Evolutionary conservation across 2,329 filamentous ascomycete species (phyloP).

Genomic region (Ophiostoma himal-ulmi): DNA sequence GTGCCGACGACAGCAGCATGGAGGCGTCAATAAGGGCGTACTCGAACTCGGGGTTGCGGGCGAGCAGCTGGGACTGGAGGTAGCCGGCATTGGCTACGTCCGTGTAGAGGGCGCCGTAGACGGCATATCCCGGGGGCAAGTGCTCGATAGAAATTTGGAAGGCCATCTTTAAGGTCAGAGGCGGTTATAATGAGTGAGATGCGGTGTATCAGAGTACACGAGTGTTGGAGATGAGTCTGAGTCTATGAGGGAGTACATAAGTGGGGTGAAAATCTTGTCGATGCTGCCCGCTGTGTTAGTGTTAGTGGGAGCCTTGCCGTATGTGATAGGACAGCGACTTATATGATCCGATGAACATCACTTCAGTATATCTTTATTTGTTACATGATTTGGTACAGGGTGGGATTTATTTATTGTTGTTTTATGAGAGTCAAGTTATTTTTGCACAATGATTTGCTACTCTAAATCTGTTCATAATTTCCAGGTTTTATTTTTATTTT

Average conservation of each 20-base stretch:
- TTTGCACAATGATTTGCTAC: too few species aligned
- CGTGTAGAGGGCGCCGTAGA: constrained; percentile 71
- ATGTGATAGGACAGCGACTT: neutral
- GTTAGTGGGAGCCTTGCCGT: neutral
- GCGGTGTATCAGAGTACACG: neutral
- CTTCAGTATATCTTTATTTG: neutral
- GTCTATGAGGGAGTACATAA: neutral
- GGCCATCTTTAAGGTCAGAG: neutral
- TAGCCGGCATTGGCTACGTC: constrained; percentile 71
- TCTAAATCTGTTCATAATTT: too few species aligned
- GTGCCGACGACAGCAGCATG: constrained; percentile 65
- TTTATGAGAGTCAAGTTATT: too few species aligned
- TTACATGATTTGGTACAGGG: neutral
- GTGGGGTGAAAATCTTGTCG: constrained; percentile 13
- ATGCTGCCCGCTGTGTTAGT: neutral
- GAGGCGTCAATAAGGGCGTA: constrained; percentile 90
- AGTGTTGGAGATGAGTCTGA: neutral
- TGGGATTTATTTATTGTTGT: too few species aligned
- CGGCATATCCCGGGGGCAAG: constrained; percentile 57
- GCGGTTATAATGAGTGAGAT: neutral
- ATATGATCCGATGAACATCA: neutral
- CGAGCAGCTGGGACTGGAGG: constrained; percentile 76
- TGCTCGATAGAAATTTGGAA: constrained; percentile 46
- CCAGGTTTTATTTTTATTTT: too few species aligned
- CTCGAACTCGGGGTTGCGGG: constrained; percentile 77